Percentiles rank a stretch among this genome's conserved stretches.
phyloP scores from a whole-genome alignment of 2,329 filamentous ascomycete genomes.

The Leptographium lundbergii region DNA sequence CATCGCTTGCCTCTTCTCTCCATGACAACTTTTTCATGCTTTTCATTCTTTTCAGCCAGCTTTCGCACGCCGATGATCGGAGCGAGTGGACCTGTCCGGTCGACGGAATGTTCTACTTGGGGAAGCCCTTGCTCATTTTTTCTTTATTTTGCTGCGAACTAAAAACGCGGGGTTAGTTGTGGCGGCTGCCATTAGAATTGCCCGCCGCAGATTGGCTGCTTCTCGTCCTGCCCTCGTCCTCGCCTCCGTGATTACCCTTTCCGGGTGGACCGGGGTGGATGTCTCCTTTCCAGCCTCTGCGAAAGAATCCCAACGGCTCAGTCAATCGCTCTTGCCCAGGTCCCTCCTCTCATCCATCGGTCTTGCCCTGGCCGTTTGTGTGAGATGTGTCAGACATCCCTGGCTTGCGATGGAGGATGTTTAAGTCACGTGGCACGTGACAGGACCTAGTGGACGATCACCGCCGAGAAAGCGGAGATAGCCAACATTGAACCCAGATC shows the following conservation, averaged over 20 bases:
- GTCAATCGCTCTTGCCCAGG: not conserved
- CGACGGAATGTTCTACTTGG: constrained; percentile 2
- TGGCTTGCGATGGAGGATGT: too few species aligned
- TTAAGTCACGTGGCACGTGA: too few species aligned
- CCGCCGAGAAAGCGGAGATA: not conserved
- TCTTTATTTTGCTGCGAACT: not conserved
- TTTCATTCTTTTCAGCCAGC: not conserved
- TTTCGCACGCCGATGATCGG: constrained; percentile 10
- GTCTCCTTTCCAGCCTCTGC: not conserved
- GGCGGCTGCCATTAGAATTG: constrained; percentile 8
- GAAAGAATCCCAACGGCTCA: too few species aligned
- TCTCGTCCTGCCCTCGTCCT: not conserved
- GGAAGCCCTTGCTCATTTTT: not conserved
- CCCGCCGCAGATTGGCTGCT: constrained; percentile 8
- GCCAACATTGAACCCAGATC: not conserved
- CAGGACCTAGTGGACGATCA: not conserved
- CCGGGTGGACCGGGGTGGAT: not conserved
- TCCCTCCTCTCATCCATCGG: not conserved
- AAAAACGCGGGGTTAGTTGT: constrained; percentile 12
- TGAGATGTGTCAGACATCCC: too few species aligned
- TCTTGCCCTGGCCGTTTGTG: too few species aligned
- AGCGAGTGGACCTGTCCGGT: constrained; percentile 7
- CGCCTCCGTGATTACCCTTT: not conserved
- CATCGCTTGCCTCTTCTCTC: not conserved
- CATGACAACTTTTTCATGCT: not conserved